Evolutionary conservation across 345 rosid genomes (phyloP).

Genomic region (Salix purpurea): DNA sequence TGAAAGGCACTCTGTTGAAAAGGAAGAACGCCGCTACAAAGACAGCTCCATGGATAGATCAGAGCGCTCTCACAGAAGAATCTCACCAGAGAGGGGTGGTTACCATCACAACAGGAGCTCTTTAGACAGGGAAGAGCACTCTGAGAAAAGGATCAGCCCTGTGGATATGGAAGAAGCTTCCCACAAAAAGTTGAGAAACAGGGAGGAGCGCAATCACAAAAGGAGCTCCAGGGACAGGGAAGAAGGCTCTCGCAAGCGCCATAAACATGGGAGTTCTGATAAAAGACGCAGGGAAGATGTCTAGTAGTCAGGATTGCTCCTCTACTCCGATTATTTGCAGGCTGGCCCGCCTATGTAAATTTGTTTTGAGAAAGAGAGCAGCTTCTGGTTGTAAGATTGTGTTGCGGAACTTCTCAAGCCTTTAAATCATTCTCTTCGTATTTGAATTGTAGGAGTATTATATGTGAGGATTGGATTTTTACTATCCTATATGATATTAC

Average conservation of each 20-base stretch:
- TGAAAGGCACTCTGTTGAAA: neutral
- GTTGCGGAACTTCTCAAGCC: neutral
- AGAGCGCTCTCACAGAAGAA: conserved; percentile 16
- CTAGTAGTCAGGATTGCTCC: conserved; percentile 19
- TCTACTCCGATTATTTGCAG: conserved; percentile 5
- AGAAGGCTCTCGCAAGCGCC: conserved; percentile 20
- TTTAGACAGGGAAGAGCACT: neutral
- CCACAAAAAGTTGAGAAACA: conserved; percentile 17
- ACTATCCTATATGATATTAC: too few species aligned
- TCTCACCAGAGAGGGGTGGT: neutral
- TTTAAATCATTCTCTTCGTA: too few species aligned
- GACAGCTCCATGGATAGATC: conserved; percentile 25
- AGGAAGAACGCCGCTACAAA: conserved; percentile 30
- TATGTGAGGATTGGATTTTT: too few species aligned
- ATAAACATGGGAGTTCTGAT: conserved; percentile 11
- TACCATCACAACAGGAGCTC: neutral
- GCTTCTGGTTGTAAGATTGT: neutral
- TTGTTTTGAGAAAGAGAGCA: neutral
- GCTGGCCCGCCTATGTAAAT: neutral
- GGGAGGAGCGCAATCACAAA: conserved; percentile 26
- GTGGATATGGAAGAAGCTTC: conserved; percentile 27
- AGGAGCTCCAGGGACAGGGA: conserved; percentile 23
- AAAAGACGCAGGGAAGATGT: conserved; percentile 15
- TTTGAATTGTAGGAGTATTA: too few species aligned
- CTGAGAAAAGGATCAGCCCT: neutral